These are phyloP conservation scores for Trebouxiophyceae sp. DNA, from an alignment of 163 green algal genomes.

Conservation along the genomic window DNA sequence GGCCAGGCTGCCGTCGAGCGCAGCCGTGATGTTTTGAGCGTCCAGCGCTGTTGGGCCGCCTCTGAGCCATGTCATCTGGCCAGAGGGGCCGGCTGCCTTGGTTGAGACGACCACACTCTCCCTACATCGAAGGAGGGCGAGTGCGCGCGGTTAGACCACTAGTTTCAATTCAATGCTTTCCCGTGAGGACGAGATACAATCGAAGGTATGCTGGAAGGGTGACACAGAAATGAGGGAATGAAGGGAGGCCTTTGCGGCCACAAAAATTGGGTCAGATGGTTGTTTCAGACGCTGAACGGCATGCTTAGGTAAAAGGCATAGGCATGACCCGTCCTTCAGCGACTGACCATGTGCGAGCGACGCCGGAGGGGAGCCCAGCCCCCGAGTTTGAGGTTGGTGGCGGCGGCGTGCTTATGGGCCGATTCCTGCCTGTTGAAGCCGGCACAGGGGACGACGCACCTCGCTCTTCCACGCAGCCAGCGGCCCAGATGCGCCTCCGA, in stretches of 20 bases:
- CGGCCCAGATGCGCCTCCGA: conserved; percentile 62
- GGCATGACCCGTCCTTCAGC: background rate
- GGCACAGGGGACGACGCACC: conserved; percentile 1
- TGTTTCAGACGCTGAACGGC: conserved; percentile 1
- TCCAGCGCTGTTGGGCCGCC: conserved; percentile 65
- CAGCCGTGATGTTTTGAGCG: conserved; percentile 57
- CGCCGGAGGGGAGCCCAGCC: no score
- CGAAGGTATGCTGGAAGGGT: no score
- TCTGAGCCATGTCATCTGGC: conserved; percentile 83
- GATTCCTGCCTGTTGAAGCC: no score
- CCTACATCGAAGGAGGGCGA: conserved; percentile 23
- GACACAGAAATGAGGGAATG: no score
- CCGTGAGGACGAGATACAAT: no score
- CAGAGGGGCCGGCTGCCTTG: conserved; percentile 79
- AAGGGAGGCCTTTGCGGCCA: background rate
- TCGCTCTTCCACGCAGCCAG: conserved; percentile 35
- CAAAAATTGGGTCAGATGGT: background rate
- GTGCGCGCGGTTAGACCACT: no score
- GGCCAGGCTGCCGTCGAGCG: conserved; percentile 66
- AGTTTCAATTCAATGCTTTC: no score
- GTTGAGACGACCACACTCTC: conserved; percentile 53
- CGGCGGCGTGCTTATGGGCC: no score
- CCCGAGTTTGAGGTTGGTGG: no score
- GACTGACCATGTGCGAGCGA: background rate
- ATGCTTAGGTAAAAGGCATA: conserved; percentile 2